Percentiles rank a stretch among this genome's conserved stretches.
phyloP scores from a whole-genome alignment of 306 rosid genomes.

The Amphicarpaea edgeworthii region DNA sequence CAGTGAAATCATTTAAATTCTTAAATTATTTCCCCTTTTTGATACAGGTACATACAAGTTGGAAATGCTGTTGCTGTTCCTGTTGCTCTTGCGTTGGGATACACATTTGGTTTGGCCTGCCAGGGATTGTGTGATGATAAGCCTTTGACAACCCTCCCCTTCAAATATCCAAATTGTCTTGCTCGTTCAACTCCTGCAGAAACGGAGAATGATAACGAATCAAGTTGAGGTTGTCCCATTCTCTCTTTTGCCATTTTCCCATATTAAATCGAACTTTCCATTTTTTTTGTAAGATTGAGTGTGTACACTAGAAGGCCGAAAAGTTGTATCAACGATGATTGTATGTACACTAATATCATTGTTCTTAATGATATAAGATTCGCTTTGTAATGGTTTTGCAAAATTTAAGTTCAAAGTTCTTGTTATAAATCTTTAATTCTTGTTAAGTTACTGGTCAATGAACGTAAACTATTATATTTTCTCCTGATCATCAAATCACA shows the following conservation, averaged over 20 bases:
- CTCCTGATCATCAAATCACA: neutral
- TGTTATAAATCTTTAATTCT: neutral
- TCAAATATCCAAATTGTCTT: conserved; percentile 51
- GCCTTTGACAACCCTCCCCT: conserved; percentile 50
- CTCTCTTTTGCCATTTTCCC: neutral
- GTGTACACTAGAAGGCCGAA: conserved; percentile 1
- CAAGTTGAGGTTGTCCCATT: conserved; percentile 8
- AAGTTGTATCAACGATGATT: neutral
- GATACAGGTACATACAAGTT: conserved; percentile 53
- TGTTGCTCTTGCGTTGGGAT: conserved; percentile 58
- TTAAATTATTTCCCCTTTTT: neutral
- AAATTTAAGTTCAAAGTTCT: neutral
- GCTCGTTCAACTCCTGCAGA: conserved; percentile 3
- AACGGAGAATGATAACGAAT: conserved; percentile 31
- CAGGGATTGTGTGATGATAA: conserved; percentile 52
- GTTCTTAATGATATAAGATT: neutral
- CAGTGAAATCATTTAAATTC: neutral
- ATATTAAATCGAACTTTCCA: neutral
- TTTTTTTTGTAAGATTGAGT: neutral
- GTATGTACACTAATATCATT: neutral
- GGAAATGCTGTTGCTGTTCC: conserved; percentile 64
- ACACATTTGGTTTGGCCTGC: conserved; percentile 55
- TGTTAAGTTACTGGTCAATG: neutral
- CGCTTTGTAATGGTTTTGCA: neutral
- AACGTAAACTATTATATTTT: neutral